Base-by-base conservation (phyloP, 1,284 basidiomycete species). In the Apiotrichum porosum region DNA sequence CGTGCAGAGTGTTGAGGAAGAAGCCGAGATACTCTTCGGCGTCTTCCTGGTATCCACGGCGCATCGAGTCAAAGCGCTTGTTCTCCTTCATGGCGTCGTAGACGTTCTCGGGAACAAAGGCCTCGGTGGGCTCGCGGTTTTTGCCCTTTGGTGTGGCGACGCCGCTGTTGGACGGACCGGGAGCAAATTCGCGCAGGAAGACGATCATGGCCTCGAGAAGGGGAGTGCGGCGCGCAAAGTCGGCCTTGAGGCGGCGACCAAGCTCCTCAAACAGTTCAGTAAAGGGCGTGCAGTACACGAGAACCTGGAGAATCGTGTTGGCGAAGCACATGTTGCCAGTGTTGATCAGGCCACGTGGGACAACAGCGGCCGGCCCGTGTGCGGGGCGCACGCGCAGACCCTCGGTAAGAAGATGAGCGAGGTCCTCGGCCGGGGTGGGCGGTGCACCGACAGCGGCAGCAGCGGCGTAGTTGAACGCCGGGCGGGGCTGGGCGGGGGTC, bases 1-100 rank as follows among this genome's bases (percentile, higher is more conserved):
- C 94, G 71, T 97, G 92, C 3, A 98, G 77, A 0, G 91, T 90
- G 68, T 97, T 92, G 37, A 97, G 78, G 75, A 91, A 93, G 75
- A 97, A 95, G 9, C 94, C 93, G n/a, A 97, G 78, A 74, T 97
- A 98, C 73, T 98, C 94, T 71, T 98, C 93, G 1, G 94, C 94
- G 54, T 98, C 94, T 73, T 98, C 94, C 75, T 98, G 94, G 56
- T 92, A 88, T 0, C 93, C 93, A 28, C 88, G 83, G 80, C 91
- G 57, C 89, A 97, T 97, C 46, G 81, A 82, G 61, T 95, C 91
- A 65, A 97, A 97, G 47, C 89, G 80, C 74, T 89, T 90, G 77
- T 93, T 92, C 73, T 86, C 83, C 73, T 88, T 90, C 81, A 95
- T 85, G n/a, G 90, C 91, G 54, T 93, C 88, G 72, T 95, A 95